Conservation (phyloP, 2,329 filamentous ascomycete genomes). For the Monosporascus sp. region DNA sequence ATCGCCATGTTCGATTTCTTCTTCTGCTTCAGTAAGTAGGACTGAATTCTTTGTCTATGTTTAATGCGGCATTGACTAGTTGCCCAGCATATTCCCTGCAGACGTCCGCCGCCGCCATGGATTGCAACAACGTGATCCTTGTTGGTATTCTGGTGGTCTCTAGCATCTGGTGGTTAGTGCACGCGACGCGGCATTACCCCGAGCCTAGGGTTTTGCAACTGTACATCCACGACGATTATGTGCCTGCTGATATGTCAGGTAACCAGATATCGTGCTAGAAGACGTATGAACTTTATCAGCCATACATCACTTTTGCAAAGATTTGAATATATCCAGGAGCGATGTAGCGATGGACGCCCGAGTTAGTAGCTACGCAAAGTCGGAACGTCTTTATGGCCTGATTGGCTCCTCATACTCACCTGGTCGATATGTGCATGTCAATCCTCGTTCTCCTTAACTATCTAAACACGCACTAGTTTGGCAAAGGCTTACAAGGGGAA, state of each 20-base stretch:
- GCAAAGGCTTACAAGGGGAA: too few relatives aligned
- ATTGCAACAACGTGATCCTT: conserved; percentile 50
- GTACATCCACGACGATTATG: conserved; percentile 32
- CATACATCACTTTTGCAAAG: background rate
- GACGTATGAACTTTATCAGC: background rate
- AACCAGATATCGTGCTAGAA: background rate
- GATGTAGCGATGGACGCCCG: too few relatives aligned
- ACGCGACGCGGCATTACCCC: conserved; percentile 42
- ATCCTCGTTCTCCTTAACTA: too few relatives aligned
- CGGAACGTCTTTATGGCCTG: too few relatives aligned
- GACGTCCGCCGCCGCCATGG: conserved; percentile 37
- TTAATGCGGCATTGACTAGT: conserved; percentile 1
- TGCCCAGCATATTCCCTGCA: conserved; percentile 35
- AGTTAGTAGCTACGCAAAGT: too few relatives aligned
- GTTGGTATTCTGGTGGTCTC: conserved; percentile 42
- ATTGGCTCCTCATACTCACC: too few relatives aligned
- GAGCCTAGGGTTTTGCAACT: conserved; percentile 43
- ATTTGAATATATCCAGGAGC: too few relatives aligned
- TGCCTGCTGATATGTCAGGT: background rate
- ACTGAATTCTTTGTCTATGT: background rate
- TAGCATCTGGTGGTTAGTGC: conserved; percentile 43
- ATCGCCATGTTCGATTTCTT: conserved; percentile 53
- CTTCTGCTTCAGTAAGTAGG: conserved; percentile 51
- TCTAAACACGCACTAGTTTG: too few relatives aligned
- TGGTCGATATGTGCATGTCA: too few relatives aligned